Evolutionary conservation across 441 rosid species (phyloP), one percentile per base, ranked within the genome.

Genomic region (Caryocar brasiliense): DNA sequence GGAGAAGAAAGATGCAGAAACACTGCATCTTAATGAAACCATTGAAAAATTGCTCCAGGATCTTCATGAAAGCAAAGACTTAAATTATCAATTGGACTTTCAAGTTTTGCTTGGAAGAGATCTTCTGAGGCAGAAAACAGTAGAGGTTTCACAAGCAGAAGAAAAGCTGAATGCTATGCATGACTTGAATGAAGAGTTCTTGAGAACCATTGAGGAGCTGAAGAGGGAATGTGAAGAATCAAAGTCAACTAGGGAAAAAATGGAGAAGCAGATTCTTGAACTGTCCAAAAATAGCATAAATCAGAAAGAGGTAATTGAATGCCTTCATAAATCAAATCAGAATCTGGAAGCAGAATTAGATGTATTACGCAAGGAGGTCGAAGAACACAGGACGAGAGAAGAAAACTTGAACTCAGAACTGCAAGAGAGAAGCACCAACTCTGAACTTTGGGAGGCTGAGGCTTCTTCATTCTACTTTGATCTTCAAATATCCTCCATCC

Each of bases 401-500:
- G 73, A 78, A 65, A 62, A 46, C 40, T 48, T 83, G 67, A 68
- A 75, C 58, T 65, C 75, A 9, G 87, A 80, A 65, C 68, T 83
- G 39, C 84, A 69, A 61, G 81, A 80, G 70, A 76, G 64, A 66
- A 60, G 61, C 61, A 72, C 76, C 56, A 87, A 78, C 52, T 68
- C 78, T 62, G 87, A 68, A 61, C 51, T 74, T 13, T 80, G 87
- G 87, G 87, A 83, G 26, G 67, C 75, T 48, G 85, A 83, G 59
- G 92, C 87, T 51, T 54, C 85, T 28, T 64, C 85, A 12, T 80
- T 83, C 69, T 80, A 72, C 70, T 80, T 78, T 48, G 80, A 83
- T 55, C 58, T 83, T 58, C 92, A 83, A 35, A 64, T 71, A 28
- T 78, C 92, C 44, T 54, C 75, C 5, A 47, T 73, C 52, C 78